These are phyloP conservation scores for Rhodotorula sp. DNA, from an alignment of 1,284 basidiomycete species.

Conservation along the genomic window DNA sequence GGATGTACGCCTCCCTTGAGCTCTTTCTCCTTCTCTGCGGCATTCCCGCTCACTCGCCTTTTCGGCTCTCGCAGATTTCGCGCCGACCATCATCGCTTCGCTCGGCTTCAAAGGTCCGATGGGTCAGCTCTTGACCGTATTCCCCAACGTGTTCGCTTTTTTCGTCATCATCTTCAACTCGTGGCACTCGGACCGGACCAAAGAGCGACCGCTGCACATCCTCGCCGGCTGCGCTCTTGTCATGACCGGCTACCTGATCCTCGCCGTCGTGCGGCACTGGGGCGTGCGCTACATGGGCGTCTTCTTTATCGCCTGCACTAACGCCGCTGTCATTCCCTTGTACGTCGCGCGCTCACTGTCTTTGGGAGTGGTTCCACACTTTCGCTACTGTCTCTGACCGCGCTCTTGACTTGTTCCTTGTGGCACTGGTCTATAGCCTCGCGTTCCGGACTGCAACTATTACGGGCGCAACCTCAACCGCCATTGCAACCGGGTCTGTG, in stretches of 20 bases:
- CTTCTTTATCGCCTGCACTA: slow-evolving; percentile 46
- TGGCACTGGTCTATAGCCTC: background rate
- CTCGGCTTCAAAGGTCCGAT: slow-evolving; percentile 35
- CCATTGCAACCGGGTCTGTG: slow-evolving; percentile 44
- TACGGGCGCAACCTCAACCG: slow-evolving; percentile 43
- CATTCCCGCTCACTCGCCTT: too few species aligned
- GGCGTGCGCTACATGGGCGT: slow-evolving; percentile 43
- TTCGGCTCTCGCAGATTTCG: slow-evolving; percentile 14
- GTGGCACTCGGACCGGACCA: slow-evolving; percentile 27
- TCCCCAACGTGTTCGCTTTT: slow-evolving; percentile 30
- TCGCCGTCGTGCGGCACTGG: slow-evolving; percentile 41
- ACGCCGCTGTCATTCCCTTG: slow-evolving; percentile 44
- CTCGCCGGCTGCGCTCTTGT: slow-evolving; percentile 11
- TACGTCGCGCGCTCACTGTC: background rate
- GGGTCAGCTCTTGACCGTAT: slow-evolving; percentile 29
- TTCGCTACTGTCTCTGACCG: background rate
- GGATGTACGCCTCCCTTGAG: slow-evolving; percentile 18
- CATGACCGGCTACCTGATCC: slow-evolving; percentile 44
- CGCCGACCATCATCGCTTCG: slow-evolving; percentile 18
- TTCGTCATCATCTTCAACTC: slow-evolving; percentile 31
- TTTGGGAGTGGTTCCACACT: too few species aligned
- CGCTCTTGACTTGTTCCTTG: too few species aligned
- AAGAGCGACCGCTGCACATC: slow-evolving; percentile 39
- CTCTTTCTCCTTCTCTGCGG: too few species aligned
- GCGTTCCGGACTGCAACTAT: slow-evolving; percentile 44